Percentiles rank a stretch among this genome's conserved stretches.
phyloP scores from a whole-genome alignment of 2,329 filamentous ascomycete species.

The Trichoderma sp. region DNA sequence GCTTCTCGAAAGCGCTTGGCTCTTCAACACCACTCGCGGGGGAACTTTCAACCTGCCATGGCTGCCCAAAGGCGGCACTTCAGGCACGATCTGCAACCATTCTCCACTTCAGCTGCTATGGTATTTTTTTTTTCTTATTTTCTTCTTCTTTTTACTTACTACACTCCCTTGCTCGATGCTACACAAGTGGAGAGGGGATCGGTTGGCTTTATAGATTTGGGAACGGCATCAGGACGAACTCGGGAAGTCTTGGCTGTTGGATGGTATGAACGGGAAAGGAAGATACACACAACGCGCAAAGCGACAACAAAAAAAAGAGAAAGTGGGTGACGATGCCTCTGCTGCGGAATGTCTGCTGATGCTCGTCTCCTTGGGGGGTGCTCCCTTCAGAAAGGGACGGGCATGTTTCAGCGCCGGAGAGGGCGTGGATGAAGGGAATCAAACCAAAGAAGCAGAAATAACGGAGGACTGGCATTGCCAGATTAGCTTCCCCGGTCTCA shows the following conservation, averaged over 20 bases:
- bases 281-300: slow-evolving; percentile 3
- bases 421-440: too few species aligned
- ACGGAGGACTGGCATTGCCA: slow-evolving; percentile 15
- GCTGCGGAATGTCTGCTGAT: slow-evolving; percentile 1
- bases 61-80: slow-evolving; percentile 22
- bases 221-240: slow-evolving; percentile 3
- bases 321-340: background rate
- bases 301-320: slow-evolving; percentile 3
- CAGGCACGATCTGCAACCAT: slow-evolving; percentile 33
- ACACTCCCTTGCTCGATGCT: slow-evolving; percentile 19
- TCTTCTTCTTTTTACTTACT: background rate
- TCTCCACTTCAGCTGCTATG: slow-evolving; percentile 33
- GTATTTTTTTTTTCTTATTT: background rate
- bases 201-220: slow-evolving; percentile 25
- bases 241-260: background rate
- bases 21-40: slow-evolving; percentile 37
- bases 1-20: slow-evolving; percentile 23
- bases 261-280: slow-evolving; percentile 28
- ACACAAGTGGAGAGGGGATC: slow-evolving; percentile 12
- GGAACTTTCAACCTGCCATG: slow-evolving; percentile 27
- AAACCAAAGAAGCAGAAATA: slow-evolving; percentile 1
- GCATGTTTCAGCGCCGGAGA: background rate
- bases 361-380: background rate
- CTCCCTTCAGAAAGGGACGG: background rate
- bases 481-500: slow-evolving; percentile 19